Evolutionary conservation across 169 alveolate species (phyloP), one percentile per base, ranked within the genome.

Genomic region (Neospora caninum): DNA sequence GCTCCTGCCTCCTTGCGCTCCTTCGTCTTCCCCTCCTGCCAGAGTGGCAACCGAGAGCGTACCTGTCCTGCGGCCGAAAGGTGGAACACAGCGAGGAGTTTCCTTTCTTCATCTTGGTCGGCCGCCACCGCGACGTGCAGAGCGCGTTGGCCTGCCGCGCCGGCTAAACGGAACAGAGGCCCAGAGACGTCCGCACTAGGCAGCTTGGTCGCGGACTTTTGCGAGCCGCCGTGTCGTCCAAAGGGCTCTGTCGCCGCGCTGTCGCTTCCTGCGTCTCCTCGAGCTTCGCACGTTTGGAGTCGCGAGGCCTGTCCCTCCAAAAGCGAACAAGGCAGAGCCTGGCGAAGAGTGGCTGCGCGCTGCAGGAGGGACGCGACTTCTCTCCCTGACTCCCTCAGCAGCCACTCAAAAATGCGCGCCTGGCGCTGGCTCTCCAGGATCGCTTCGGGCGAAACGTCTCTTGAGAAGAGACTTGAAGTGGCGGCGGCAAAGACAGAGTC

Each of bases 1-100:
- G 58, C 58, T 49, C 58, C 58, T 49, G 4, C 22, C 58, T 7
- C 13, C 58, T 49, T 13, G 4, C 58, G 4, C 58, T 4, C 13
- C 58, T 49, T 13, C 22, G 22, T 49, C 22, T 49, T 49, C 58
- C 58, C 58, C 58, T 4, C 58, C 58, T 13, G 58, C 58, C 58
- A 49, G 58, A 49, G 27, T 45, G 67, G 42, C 7, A 89, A 22
- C 64, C 13, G 7, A 22, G 73, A 16, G 86, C 86, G 18, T 45
- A 92, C 94, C 69, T 83, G 94, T 43, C 94, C 94, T 27, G 70
- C 83, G 0, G 94, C 94, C 0, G 88, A 67, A 41, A 92, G 94
- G 92, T 82, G 94, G 41, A 39, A 82, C 10, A 42, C 89, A 29
- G 89, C 89, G 4, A 82, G 64, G 41, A 82, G 89, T 25, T 42